Evolutionary conservation across 2,329 filamentous ascomycete species (phyloP), one percentile per base, ranked within the genome.

Genomic region (Dothidotthia symphoricarpi): DNA sequence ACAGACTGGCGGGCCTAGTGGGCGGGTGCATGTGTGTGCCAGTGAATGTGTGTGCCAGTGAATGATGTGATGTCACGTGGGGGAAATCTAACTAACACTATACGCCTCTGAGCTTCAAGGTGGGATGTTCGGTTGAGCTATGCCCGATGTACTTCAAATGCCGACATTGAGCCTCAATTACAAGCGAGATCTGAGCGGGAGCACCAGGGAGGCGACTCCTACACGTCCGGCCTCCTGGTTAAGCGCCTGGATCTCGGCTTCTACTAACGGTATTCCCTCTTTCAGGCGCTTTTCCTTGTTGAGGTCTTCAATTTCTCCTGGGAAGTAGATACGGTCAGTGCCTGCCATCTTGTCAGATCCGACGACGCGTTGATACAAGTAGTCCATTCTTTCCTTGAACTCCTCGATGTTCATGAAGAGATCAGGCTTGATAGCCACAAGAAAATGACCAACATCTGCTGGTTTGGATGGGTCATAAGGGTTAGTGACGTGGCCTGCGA

Each of bases 371-470:
- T 72, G 65, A 50, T 80, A 78, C 16, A 81, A 59, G 61, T 77
- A 75, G 37, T 80, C 75, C 76, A 81, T 80, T 14, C 83, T 69
- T 34, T 74, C 73, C 19, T 78, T 78, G 57, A 89, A 89, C 28
- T 87, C 83, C 1, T 84, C 80, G 42, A 84, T 47, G 35, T 73
- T 74, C 76, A 89, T 80, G 45, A 89, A 89, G 14, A 89, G 67
- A 52, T 89, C 84, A 0, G 85, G 85, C 58, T 85, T 86, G 49
- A 89, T 77, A 13, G 3, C 57, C 16, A 61, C 69, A 1, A 89
- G 60, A 45, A 88, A 88, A 59, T 89, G 86, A 0, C 86, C 85
- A 0, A 88, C 85, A 53, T 88, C 81, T 0, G 83, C 81, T 1
- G 80, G 74, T 41, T 74, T 78, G 0, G 77, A 82, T 3, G 83